These are phyloP conservation scores for Fraxinus albicans DNA, from an alignment of 305 asterid species.

Conservation along the genomic window DNA sequence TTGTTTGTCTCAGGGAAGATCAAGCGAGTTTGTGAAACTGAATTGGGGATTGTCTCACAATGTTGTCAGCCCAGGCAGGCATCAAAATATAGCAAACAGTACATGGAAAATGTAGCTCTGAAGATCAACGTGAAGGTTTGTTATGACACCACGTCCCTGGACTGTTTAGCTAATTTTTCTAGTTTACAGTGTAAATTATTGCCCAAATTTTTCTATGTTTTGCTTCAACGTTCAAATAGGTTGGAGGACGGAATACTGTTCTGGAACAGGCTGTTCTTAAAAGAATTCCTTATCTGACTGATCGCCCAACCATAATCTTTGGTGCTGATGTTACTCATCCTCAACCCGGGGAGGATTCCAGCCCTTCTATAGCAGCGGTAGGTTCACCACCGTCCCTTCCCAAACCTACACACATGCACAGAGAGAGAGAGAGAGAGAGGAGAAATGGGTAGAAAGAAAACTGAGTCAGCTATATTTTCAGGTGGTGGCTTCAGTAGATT, in stretches of 20 bases:
- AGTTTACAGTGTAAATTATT: not conserved
- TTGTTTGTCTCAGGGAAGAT: conserved; percentile 51
- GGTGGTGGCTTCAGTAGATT: conserved; percentile 97
- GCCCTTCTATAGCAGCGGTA: conserved; percentile 91
- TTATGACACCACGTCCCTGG: not conserved
- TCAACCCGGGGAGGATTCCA: conserved; percentile 70
- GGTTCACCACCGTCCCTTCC: not conserved
- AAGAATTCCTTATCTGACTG: conserved; percentile 40
- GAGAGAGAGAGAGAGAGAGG: not conserved
- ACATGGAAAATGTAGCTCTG: conserved; percentile 67
- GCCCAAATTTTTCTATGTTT: not conserved
- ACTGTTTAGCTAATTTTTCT: not conserved
- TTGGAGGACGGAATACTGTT: conserved; percentile 69
- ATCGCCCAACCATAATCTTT: conserved; percentile 63
- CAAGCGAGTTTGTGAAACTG: conserved; percentile 76
- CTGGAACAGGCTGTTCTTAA: conserved; percentile 37
- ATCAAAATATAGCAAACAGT: conserved; percentile 32
- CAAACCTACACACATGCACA: not conserved
- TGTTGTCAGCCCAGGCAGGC: conserved; percentile 68
- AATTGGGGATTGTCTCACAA: conserved; percentile 81
- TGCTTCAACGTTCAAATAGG: conserved; percentile 34
- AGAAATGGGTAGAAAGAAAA: not conserved
- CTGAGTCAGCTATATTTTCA: conserved; percentile 21
- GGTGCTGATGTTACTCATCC: conserved; percentile 99
- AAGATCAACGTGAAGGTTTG: conserved; percentile 87